Percentiles rank a stretch among this genome's conserved stretches.
Conservation (phyloP, 768 basidiomycete genomes). For the Phanerochaete sordida region DNA sequence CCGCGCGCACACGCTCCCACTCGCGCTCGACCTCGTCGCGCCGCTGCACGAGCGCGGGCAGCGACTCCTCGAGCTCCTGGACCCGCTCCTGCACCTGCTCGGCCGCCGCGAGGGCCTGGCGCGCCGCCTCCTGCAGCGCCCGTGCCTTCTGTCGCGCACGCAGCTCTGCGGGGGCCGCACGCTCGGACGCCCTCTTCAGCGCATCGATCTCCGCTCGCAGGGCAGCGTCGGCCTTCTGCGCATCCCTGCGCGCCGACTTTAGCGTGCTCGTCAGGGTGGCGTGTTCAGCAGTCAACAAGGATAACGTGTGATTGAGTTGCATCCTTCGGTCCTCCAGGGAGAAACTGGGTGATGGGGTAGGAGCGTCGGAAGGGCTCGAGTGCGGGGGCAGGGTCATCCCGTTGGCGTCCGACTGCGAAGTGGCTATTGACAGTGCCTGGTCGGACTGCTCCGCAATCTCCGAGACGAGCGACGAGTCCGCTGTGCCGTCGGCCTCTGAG, state of each 20-base stretch:
- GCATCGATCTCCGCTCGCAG: slow-evolving; percentile 82
- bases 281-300: slow-evolving; percentile 60
- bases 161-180: slow-evolving; percentile 66
- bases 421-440: slow-evolving; percentile 1
- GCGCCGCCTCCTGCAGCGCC: slow-evolving; percentile 85
- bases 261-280: slow-evolving; percentile 64
- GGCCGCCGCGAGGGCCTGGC: slow-evolving; percentile 55
- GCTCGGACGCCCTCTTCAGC: slow-evolving; percentile 80
- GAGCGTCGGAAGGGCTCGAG: neutral
- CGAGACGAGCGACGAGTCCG: neutral
- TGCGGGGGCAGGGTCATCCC: neutral
- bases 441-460: slow-evolving; percentile 4
- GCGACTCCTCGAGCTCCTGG: slow-evolving; percentile 34
- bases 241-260: slow-evolving; percentile 75
- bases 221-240: slow-evolving; percentile 79
- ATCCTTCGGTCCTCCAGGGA: slow-evolving; percentile 65
- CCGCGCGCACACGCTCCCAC: slow-evolving; percentile 35
- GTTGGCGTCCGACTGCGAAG: neutral
- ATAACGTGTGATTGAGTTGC: slow-evolving; percentile 67
- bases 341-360: slow-evolving; percentile 29
- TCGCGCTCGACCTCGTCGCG: slow-evolving; percentile 43
- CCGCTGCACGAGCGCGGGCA: slow-evolving; percentile 38
- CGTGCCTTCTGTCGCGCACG: slow-evolving; percentile 85
- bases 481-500: neutral
- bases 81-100: slow-evolving; percentile 40